Percentiles rank a stretch among this genome's conserved stretches.
Evolutionary conservation across 805 yeast genomes (phyloP).

Genomic region (Scheffersomyces lignosus): DNA sequence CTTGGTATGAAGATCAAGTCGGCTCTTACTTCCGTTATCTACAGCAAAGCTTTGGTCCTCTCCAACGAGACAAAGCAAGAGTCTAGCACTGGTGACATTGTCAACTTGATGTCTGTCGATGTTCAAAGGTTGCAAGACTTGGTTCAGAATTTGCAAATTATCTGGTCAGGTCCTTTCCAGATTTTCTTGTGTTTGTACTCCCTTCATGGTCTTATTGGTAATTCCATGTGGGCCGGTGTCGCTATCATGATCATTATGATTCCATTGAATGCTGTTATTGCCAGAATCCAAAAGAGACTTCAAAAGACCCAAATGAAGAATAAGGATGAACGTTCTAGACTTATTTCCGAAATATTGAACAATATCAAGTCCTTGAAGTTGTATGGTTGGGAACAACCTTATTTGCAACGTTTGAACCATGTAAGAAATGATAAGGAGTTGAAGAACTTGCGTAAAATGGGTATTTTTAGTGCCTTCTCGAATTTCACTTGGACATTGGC

Average conservation of each 20-base stretch:
- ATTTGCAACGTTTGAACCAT: constrained; percentile 65
- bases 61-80: constrained; percentile 71
- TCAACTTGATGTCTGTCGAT: constrained; percentile 92
- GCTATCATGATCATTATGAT: constrained; percentile 72
- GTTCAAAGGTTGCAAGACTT: constrained; percentile 85
- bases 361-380: constrained; percentile 90
- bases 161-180: constrained; percentile 95
- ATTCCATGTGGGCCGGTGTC: constrained; percentile 97
- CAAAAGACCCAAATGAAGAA: constrained; percentile 86
- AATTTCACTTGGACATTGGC: constrained; percentile 80
- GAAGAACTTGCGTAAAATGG: constrained; percentile 70
- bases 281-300: constrained; percentile 63
- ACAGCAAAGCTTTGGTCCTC: constrained; percentile 64
- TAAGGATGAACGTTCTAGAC: constrained; percentile 89
- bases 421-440: constrained; percentile 90
- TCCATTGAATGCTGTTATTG: constrained; percentile 73
- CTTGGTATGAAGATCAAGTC: constrained; percentile 76
- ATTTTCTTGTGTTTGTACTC: constrained; percentile 72
- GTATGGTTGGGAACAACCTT: constrained; percentile 95
- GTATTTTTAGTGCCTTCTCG: constrained; percentile 67
- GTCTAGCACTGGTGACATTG: constrained; percentile 88
- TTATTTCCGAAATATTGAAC: constrained; percentile 83
- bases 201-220: constrained; percentile 71
- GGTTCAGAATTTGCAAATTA: constrained; percentile 70
- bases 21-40: constrained; percentile 64